phyloP scores from a whole-genome alignment of 768 basidiomycete genomes.

The Hypsizygus marmoreus region DNA sequence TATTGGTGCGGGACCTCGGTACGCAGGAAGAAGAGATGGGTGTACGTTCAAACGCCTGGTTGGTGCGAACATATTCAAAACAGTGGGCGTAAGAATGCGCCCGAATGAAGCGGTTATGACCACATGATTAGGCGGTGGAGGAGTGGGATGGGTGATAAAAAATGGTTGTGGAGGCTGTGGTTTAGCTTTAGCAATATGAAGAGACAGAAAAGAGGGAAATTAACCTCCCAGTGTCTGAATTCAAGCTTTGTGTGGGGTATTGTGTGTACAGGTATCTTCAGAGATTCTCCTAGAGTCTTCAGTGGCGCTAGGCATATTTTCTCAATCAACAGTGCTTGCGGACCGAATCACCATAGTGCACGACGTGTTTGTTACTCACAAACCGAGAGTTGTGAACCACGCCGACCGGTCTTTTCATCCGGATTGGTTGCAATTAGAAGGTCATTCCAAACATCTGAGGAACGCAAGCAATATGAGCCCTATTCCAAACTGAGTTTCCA shows the following conservation, averaged over 20 bases:
- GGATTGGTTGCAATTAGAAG: conserved; percentile 74
- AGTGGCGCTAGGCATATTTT: conserved; percentile 60
- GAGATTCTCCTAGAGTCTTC: conserved; percentile 54
- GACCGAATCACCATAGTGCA: not conserved
- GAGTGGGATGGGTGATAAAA: conserved; percentile 23
- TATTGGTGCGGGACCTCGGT: conserved; percentile 91
- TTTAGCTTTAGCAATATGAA: not conserved
- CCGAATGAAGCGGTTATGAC: conserved; percentile 92
- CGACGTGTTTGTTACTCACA: conserved; percentile 42
- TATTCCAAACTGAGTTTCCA: not conserved
- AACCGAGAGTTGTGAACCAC: conserved; percentile 54
- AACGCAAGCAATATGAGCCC: conserved; percentile 2
- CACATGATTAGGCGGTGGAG: conserved; percentile 51
- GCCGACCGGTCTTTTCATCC: conserved; percentile 63
- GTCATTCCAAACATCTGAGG: conserved; percentile 74
- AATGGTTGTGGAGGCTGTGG: conserved; percentile 42
- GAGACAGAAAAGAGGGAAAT: conserved; percentile 15
- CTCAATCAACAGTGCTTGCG: conserved; percentile 6
- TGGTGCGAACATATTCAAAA: conserved; percentile 63
- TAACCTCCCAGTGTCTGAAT: conserved; percentile 68
- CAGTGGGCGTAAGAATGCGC: conserved; percentile 67
- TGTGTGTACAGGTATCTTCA: conserved; percentile 54
- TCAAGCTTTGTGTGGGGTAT: conserved; percentile 63
- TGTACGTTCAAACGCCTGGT: conserved; percentile 80
- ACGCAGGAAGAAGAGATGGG: conserved; percentile 82